phyloP scores from a whole-genome alignment of 805 yeast species.

The Starmerella etchellsii region DNA sequence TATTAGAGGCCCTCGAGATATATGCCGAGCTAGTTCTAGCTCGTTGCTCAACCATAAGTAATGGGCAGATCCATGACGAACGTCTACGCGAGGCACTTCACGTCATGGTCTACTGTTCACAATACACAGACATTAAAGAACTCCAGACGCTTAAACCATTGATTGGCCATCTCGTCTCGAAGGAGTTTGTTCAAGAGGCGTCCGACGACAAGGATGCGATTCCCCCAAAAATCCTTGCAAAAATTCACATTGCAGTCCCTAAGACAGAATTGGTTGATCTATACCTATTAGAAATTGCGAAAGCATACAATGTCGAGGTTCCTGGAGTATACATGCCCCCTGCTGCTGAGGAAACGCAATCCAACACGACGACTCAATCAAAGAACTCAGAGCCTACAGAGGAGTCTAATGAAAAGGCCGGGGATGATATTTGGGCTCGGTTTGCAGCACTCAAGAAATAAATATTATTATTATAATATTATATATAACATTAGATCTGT shows the following conservation, averaged over 20 bases:
- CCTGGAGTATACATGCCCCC: slow-evolving; percentile 33
- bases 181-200: slow-evolving; percentile 48
- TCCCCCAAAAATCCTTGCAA: slow-evolving; percentile 51
- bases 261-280: slow-evolving; percentile 47
- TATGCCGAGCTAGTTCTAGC: slow-evolving; percentile 74
- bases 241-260: slow-evolving; percentile 61
- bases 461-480: background rate
- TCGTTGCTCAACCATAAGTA: slow-evolving; percentile 47
- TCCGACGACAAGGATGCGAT: slow-evolving; percentile 42
- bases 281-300: slow-evolving; percentile 69
- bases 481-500: too few species aligned
- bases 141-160: slow-evolving; percentile 47
- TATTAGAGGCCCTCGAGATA: slow-evolving; percentile 64
- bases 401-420: background rate
- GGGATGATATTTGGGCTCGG: slow-evolving; percentile 21
- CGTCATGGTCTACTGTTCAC: slow-evolving; percentile 54
- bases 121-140: slow-evolving; percentile 68
- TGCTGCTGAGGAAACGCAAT: background rate
- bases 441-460: slow-evolving; percentile 19
- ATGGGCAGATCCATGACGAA: slow-evolving; percentile 14
- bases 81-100: slow-evolving; percentile 57
- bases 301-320: slow-evolving; percentile 63
- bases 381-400: background rate
- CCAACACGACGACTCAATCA: background rate
- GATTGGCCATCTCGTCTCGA: slow-evolving; percentile 49